Evolutionary conservation across 2,329 filamentous ascomycete species (phyloP).

Genomic region (Fusarium oxysporum): DNA sequence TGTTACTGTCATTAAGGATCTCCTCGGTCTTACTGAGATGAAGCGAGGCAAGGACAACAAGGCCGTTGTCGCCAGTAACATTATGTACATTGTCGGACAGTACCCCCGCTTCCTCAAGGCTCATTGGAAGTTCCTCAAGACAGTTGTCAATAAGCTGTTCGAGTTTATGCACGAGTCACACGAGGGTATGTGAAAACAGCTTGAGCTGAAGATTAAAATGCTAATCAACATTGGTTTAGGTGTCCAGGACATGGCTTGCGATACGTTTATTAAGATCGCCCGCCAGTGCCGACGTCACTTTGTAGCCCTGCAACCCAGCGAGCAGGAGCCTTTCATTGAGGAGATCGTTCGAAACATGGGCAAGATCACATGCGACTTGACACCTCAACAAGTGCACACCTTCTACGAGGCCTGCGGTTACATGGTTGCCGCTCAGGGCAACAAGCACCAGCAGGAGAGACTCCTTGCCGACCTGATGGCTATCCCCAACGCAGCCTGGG

Average conservation of each 20-base stretch:
- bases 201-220: background rate
- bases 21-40: conserved; percentile 97
- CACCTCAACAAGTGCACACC: conserved; percentile 96
- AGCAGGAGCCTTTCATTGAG: conserved; percentile 96
- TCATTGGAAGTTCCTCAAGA: conserved; percentile 99
- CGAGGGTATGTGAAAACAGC: conserved; percentile 71
- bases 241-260: conserved; percentile 99
- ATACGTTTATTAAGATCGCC: conserved; percentile 99
- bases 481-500: conserved; percentile 94
- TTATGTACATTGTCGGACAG: conserved; percentile 99
- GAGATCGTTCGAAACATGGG: conserved; percentile 96
- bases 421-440: conserved; percentile 98
- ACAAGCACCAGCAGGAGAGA: conserved; percentile 92
- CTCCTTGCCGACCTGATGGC: conserved; percentile 93
- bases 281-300: conserved; percentile 98
- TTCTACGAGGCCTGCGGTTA: conserved; percentile 99
- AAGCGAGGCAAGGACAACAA: conserved; percentile 99
- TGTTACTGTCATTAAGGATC: conserved; percentile 98
- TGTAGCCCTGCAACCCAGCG: conserved; percentile 92
- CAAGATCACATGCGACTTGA: conserved; percentile 94
- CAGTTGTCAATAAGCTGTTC: conserved; percentile 98
- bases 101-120: conserved; percentile 98
- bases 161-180: conserved; percentile 99
- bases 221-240: conserved; percentile 60
- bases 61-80: conserved; percentile 97